A percentile compares a stretch with the other conserved stretches of the same genome.
phyloP scores from a whole-genome alignment of 768 basidiomycete species.

The Candolleomyces aberdarensis region DNA sequence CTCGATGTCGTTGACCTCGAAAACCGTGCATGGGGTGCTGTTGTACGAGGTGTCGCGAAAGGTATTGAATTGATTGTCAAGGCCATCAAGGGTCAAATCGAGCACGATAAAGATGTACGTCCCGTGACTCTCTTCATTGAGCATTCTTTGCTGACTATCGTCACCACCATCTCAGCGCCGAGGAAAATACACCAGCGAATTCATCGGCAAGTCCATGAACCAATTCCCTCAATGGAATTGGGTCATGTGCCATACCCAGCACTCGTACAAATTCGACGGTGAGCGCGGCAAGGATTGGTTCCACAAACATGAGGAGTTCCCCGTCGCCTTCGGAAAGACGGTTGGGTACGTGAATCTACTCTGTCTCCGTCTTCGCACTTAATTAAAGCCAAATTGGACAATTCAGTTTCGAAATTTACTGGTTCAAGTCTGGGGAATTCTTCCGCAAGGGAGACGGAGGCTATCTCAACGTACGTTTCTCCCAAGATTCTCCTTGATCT shows the following conservation, averaged over 20 bases:
- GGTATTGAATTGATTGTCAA: neutral
- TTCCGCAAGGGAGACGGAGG: constrained; percentile 19
- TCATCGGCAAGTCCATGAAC: neutral
- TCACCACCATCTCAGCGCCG: neutral
- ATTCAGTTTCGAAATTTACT: constrained; percentile 20
- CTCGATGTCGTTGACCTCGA: neutral
- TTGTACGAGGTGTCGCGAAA: neutral
- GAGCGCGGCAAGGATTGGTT: constrained; percentile 8
- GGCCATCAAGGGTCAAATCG: neutral
- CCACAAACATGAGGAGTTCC: constrained; percentile 8
- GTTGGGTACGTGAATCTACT: constrained; percentile 16
- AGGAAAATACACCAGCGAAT: neutral
- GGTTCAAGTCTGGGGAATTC: constrained; percentile 19
- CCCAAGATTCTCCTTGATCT: neutral
- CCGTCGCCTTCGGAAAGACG: constrained; percentile 11
- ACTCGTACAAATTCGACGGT: constrained; percentile 6
- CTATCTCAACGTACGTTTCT: constrained; percentile 18
- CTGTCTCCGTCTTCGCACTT: neutral
- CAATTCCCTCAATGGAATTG: constrained; percentile 17
- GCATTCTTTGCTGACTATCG: neutral
- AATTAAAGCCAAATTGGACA: neutral
- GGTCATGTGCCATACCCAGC: constrained; percentile 11
- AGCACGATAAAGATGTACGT: neutral
- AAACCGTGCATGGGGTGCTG: neutral
- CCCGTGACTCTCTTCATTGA: neutral